Conservation (phyloP, 305 asterid species). For the Solanum aculeatissimum region DNA sequence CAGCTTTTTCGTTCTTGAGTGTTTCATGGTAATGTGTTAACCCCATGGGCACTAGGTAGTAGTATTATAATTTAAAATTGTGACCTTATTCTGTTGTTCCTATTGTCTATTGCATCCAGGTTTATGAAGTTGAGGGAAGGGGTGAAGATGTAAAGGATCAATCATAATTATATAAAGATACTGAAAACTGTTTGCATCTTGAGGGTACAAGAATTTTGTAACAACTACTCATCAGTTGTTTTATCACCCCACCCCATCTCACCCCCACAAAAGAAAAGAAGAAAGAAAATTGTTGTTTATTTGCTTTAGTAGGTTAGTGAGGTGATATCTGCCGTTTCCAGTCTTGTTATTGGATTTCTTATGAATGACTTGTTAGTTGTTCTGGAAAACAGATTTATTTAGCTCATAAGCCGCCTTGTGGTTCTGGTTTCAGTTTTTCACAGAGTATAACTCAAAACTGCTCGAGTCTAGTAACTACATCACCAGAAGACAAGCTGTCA, state of each 20-base stretch:
- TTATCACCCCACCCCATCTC: background rate
- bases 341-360: background rate
- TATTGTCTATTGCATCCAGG: background rate
- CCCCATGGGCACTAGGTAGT: background rate
- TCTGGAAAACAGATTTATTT: background rate
- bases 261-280: background rate
- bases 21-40: background rate
- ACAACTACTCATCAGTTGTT: no score
- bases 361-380: background rate
- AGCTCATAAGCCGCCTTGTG: background rate
- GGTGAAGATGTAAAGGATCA: no score
- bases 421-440: slow-evolving; percentile 15
- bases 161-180: no score
- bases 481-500: slow-evolving; percentile 26
- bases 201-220: no score
- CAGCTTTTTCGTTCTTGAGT: background rate
- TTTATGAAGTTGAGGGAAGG: background rate
- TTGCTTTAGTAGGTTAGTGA: background rate
- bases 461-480: slow-evolving; percentile 22
- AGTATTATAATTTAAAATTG: background rate
- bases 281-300: background rate
- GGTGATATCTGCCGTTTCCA: background rate
- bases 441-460: slow-evolving; percentile 24
- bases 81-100: background rate
- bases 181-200: no score